Percentiles rank a stretch among this genome's conserved stretches.
phyloP scores from a whole-genome alignment of 805 yeast genomes.

The Monosporozyma siamensis region DNA sequence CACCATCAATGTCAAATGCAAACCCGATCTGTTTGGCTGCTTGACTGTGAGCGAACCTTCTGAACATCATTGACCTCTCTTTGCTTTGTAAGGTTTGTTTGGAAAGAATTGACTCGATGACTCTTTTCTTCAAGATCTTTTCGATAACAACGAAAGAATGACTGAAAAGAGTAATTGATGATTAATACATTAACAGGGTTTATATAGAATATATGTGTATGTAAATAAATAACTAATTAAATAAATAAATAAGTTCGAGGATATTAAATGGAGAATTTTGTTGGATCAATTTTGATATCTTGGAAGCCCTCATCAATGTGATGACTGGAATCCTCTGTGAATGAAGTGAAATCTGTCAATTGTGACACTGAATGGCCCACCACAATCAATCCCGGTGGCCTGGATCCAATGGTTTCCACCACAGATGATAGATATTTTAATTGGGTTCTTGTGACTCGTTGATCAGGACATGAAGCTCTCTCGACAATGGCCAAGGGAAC shows the following conservation, averaged over 20 bases:
- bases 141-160: too few species aligned
- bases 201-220: too few species aligned
- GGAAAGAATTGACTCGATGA: neutral
- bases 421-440: conserved; percentile 61
- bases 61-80: conserved; percentile 8
- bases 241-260: neutral
- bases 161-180: too few species aligned
- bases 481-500: conserved; percentile 82
- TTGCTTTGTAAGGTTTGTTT: neutral
- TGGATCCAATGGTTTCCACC: conserved; percentile 64
- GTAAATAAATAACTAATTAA: neutral
- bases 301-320: conserved; percentile 32
- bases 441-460: conserved; percentile 69
- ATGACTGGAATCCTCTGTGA: conserved; percentile 20
- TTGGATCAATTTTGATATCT: conserved; percentile 10
- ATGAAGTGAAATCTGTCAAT: conserved; percentile 13
- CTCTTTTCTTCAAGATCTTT: neutral
- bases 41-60: conserved; percentile 11
- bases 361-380: conserved; percentile 72
- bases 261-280: neutral
- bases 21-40: conserved; percentile 19
- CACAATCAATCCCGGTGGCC: conserved; percentile 88
- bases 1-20: conserved; percentile 67
- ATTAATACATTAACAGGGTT: too few species aligned
- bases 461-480: conserved; percentile 90